phyloP scores from a whole-genome alignment of 2,329 filamentous ascomycete genomes.

The Aureobasidium zeae region DNA sequence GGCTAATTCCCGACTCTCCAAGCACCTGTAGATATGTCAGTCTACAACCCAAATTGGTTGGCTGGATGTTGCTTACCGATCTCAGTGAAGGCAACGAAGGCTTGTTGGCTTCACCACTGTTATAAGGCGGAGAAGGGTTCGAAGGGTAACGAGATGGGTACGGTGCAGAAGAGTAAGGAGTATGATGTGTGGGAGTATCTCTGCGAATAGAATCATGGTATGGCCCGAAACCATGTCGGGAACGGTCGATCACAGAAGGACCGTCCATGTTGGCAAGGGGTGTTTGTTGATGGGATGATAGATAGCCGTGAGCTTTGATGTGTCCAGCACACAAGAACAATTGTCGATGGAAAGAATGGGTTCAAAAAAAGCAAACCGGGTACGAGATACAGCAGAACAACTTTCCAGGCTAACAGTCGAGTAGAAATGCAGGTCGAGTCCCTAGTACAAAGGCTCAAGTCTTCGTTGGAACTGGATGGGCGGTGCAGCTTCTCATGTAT shows the following conservation, averaged over 20 bases:
- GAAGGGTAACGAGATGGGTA: constrained; percentile 3
- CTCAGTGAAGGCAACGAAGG: constrained; percentile 29
- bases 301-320: neutral
- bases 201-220: constrained; percentile 9
- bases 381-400: no score
- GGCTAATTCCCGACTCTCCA: constrained; percentile 24
- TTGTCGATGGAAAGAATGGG: neutral
- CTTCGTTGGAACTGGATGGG: constrained; percentile 4
- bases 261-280: constrained; percentile 5
- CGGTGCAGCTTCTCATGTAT: constrained; percentile 15
- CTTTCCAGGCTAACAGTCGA: neutral
- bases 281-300: neutral
- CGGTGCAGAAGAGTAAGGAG: constrained; percentile 4
- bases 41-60: neutral
- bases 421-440: constrained; percentile 10
- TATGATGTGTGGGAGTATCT: constrained; percentile 6
- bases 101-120: constrained; percentile 21
- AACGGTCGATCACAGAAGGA: constrained; percentile 1
- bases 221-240: constrained; percentile 10
- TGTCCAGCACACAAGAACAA: neutral
- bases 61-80: constrained; percentile 21
- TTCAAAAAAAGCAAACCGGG: neutral
- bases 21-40: constrained; percentile 23
- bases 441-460: constrained; percentile 12
- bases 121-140: constrained; percentile 25